Conservation (phyloP, 371 early-diverging fungal species). For the Cokeromyces recurvatus region DNA sequence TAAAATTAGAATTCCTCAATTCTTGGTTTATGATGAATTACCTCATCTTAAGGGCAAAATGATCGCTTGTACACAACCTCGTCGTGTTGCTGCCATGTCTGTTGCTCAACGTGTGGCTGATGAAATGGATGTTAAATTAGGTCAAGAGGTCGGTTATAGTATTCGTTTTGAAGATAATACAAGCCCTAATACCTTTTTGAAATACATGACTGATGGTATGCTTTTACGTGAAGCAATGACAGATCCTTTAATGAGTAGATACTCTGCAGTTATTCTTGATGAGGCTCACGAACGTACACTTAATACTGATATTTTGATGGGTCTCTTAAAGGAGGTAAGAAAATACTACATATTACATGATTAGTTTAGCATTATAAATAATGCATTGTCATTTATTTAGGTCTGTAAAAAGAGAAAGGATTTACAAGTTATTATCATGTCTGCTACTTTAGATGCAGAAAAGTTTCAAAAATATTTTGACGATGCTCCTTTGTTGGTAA, state of each 20-base stretch:
- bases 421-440: constrained; percentile 67
- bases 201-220: constrained; percentile 37
- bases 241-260: constrained; percentile 51
- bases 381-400: constrained; percentile 17
- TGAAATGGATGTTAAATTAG: constrained; percentile 43
- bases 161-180: constrained; percentile 61
- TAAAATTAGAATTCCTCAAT: constrained; percentile 84
- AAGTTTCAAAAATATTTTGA: constrained; percentile 62
- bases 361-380: constrained; percentile 16
- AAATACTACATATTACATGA: not conserved
- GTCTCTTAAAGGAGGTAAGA: constrained; percentile 16
- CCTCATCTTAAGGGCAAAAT: constrained; percentile 83
- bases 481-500: constrained; percentile 44
- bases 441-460: constrained; percentile 74
- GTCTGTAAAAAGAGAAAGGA: constrained; percentile 48
- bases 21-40: constrained; percentile 84
- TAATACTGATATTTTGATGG: constrained; percentile 32
- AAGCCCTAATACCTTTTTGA: constrained; percentile 11
- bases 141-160: constrained; percentile 68
- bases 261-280: constrained; percentile 67
- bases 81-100: constrained; percentile 87
- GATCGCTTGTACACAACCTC: constrained; percentile 92
- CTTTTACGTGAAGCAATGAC: constrained; percentile 64
- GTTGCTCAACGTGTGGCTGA: constrained; percentile 77
- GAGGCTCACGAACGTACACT: constrained; percentile 75